phyloP scores from a whole-genome alignment of 2,329 filamentous ascomycete genomes.

The Venturia effusa region DNA sequence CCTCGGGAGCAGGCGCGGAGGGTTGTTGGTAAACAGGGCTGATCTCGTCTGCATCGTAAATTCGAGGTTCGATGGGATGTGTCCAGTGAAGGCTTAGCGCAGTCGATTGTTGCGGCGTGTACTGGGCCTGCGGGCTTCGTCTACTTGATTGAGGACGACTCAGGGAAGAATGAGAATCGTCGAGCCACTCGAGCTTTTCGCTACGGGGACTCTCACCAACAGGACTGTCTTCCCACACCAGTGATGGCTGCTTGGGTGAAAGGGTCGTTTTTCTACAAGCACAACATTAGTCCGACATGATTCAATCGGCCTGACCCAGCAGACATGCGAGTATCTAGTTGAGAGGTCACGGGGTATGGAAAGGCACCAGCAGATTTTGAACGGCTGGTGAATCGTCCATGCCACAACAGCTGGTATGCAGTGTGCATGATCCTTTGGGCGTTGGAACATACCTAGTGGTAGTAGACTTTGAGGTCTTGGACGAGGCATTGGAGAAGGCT shows the following conservation, averaged over 20 bases:
- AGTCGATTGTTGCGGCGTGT: not conserved
- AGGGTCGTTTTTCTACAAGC: not conserved
- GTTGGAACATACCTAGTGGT: conserved; percentile 17
- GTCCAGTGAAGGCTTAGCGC: not conserved
- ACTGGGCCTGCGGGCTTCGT: not conserved
- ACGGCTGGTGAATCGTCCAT: not conserved
- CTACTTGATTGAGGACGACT: not conserved
- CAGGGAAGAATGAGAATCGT: not conserved
- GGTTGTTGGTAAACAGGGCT: not conserved
- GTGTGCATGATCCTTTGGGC: conserved; percentile 15
- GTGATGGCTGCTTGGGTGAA: not conserved
- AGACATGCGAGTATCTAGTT: not conserved
- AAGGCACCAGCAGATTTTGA: not conserved
- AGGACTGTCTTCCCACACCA: conserved; percentile 3
- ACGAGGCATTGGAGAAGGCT: conserved; percentile 14
- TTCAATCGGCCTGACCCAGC: too few relatives aligned
- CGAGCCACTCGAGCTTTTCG: conserved; percentile 8
- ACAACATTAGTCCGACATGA: not conserved
- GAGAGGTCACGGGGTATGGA: not conserved
- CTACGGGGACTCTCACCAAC: not conserved
- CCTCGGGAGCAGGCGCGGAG: not conserved
- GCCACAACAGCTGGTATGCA: not conserved
- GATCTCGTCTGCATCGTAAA: not conserved
- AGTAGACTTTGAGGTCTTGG: conserved; percentile 10
- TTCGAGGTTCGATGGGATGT: not conserved